phyloP scores from a whole-genome alignment of 2,329 filamentous ascomycete genomes.

The Pseudogymnoascus sp. region DNA sequence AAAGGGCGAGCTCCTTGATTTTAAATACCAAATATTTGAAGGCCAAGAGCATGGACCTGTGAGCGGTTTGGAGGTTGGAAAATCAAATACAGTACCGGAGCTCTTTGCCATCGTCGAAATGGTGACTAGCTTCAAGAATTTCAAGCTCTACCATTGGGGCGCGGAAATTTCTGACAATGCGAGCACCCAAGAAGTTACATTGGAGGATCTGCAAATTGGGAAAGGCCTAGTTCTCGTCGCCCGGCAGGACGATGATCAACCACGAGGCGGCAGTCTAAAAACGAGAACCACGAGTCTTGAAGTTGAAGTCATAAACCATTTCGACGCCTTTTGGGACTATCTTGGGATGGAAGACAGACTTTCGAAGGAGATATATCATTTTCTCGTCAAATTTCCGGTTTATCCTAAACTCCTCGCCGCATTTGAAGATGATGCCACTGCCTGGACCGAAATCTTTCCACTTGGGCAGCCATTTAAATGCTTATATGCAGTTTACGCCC shows the following conservation, averaged over 20 bases:
- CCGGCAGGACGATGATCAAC: constrained; percentile 41
- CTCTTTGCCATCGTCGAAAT: constrained; percentile 59
- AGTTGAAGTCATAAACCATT: constrained; percentile 70
- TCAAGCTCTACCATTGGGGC: constrained; percentile 64
- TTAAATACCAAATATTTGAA: constrained; percentile 69
- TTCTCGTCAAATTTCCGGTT: constrained; percentile 61
- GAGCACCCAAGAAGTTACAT: constrained; percentile 49
- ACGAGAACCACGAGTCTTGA: constrained; percentile 58
- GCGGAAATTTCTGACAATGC: constrained; percentile 54
- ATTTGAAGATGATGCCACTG: constrained; percentile 46
- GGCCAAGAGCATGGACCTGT: constrained; percentile 52
- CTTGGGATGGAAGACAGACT: constrained; percentile 64
- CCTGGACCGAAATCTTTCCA: constrained; percentile 58
- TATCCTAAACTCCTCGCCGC: constrained; percentile 53
- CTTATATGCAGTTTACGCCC: constrained; percentile 62
- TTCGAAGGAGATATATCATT: constrained; percentile 62
- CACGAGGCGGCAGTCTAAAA: constrained; percentile 37
- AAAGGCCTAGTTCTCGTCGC: constrained; percentile 61
- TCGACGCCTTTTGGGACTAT: constrained; percentile 74
- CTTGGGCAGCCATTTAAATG: constrained; percentile 61
- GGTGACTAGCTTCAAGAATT: constrained; percentile 67
- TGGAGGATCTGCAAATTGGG: constrained; percentile 60
- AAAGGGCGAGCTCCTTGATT: constrained; percentile 48
- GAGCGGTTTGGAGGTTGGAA: constrained; percentile 55
- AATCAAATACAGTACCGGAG: constrained; percentile 61